Evolutionary conservation across 805 yeast species (phyloP), one percentile per base, ranked within the genome.

Genomic region (Candida coquimbonensis): DNA sequence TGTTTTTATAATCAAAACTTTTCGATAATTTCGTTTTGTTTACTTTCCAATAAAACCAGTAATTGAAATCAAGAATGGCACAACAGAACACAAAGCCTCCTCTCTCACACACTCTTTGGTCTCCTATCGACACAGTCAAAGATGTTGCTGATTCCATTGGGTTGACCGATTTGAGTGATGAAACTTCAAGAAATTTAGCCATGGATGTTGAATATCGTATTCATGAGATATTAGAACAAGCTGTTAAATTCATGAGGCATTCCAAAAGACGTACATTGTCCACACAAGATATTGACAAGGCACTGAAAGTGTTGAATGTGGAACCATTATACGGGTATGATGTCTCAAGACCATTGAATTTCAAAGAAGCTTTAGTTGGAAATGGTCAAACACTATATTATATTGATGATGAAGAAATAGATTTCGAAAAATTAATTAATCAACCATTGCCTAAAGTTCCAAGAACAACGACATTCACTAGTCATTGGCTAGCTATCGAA

Each of bases 191-290:
- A 60, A 87, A 93, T 51, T 69, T 93, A 50, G 98, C 99, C 7
- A 93, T 93, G 99, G 99, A 93, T 62, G 95, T 93, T n/a, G 99
- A 93, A 67, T 93, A 95, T 63, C 77, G 99, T 51, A 87, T 93
- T 53, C 91, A 91, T 63, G 98, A 93, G 66, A 86, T 93, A 36
- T 70, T 95, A 49, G 99, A 93, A 63, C 96, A 93, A 53, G 98
- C 99, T 19, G 80, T 85, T 46, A 93, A 93, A 64, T 91, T 91
- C 65, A 93, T 91, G 91, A 76, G 96, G 54, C 97, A 93, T 64
- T 80, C 93, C 26, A 91, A 90, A 64, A 72, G 98, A 40, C 83
- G 85, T 49, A 76, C 86, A 0, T 68, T 93, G 34, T 80, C 88
- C 26, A 87, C 96, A 0, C 74, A 77, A 39, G 99, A 93, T 65